Conservation (phyloP, 2,329 filamentous ascomycete genomes). For the Arthrobotrys pseudoclavata region DNA sequence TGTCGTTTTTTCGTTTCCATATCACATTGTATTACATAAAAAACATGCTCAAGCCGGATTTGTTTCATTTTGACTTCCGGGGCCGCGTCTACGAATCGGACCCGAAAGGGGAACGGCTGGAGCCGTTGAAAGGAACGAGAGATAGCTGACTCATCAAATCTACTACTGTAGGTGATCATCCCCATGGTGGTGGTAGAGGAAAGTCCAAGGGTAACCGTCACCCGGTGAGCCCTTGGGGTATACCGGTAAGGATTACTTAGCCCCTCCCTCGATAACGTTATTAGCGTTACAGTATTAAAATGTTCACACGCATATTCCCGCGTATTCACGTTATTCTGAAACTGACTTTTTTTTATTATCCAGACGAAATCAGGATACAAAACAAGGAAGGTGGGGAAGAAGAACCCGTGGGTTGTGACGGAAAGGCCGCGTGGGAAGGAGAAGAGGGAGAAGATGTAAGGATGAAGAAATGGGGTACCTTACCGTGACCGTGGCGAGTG, state of each 20-base stretch:
- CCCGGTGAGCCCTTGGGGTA: conserved; percentile 96
- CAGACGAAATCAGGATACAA: conserved; percentile 70
- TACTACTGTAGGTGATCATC: conserved; percentile 80
- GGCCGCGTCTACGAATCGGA: conserved; percentile 17
- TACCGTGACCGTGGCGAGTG: conserved; percentile 8
- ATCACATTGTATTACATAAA: conserved; percentile 15
- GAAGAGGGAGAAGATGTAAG: conserved; percentile 53
- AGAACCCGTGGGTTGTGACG: conserved; percentile 56
- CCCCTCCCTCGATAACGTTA: conserved; percentile 20
- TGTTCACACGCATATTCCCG: conserved; percentile 15
- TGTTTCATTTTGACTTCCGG: not conserved
- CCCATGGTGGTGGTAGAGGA: conserved; percentile 97
- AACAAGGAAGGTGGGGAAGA: conserved; percentile 61
- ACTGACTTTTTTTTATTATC: conserved; percentile 27
- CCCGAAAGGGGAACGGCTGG: not conserved
- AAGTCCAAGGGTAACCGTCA: conserved; percentile 99
- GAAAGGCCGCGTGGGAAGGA: conserved; percentile 58
- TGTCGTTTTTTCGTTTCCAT: not conserved
- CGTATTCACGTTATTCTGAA: conserved; percentile 45
- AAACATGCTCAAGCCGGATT: conserved; percentile 7
- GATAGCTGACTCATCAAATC: conserved; percentile 51
- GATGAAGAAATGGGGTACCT: not conserved
- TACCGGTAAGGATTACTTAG: conserved; percentile 77
- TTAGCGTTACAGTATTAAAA: conserved; percentile 20
- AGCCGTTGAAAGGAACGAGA: not conserved